Evolutionary conservation across 305 asterid species (phyloP), one percentile per base, ranked within the genome.

Genomic region (Fraxinus platypoda): DNA sequence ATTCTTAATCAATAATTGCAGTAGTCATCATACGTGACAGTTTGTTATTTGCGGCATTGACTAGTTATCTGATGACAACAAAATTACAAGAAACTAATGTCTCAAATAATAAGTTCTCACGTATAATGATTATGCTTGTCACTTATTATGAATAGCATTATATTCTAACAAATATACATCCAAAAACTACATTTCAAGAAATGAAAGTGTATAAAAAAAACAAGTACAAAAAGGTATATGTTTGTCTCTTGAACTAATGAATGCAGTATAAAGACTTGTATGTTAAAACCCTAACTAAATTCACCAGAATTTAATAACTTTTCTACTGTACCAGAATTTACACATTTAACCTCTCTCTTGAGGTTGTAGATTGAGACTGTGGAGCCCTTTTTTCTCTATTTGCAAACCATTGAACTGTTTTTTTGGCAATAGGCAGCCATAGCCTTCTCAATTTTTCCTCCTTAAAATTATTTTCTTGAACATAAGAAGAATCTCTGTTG

Each of bases 391-490:
- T 74, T 74, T 91, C 93, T 80, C 92, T 91, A 81, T 87, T 85
- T 15, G 87, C 89, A 90, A 91, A 94, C 98, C 94, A 91, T 8
- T 86, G 82, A 7, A 89, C 91, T 79, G 97, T 94, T 79, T 89
- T 89, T 46, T 82, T 88, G 15, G 95, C 97, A 84, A 94, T 92
- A 12, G 95, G 92, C 26, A 91, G 64, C 97, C 97, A 94, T 12
- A 85, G 70, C 34, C 84, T 89, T 75, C 91, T 90, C 74, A 66
- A 74, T 31, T 85, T 86, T 28, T 90, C 95, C 72, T 83, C 90
- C 78, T 86, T 41, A 9, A 79, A 80, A 82, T 81, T 79, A 76
- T 77, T 81, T 34, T 71, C 75, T 13, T 4, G 37, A 4, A 12
- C 21, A 59, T 8, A 9, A 38, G 15, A 38, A 38, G 49, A 38